These are phyloP conservation scores for Russula foetens DNA, from an alignment of 768 basidiomycete genomes.

Conservation along the genomic window DNA sequence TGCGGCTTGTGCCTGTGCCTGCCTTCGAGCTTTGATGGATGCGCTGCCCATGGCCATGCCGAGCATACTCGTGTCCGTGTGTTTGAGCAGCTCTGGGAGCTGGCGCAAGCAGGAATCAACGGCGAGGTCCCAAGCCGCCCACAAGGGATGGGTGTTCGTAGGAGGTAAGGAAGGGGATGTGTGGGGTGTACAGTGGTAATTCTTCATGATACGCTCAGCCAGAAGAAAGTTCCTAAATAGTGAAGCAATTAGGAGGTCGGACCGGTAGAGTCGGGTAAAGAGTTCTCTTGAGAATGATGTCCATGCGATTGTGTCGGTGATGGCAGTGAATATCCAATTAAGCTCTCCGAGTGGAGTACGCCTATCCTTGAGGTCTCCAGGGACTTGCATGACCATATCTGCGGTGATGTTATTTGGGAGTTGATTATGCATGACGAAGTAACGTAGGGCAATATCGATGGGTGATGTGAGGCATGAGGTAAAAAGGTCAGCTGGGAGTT, in stretches of 20 bases:
- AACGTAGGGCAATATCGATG: conserved; percentile 94
- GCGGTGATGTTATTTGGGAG: conserved; percentile 72
- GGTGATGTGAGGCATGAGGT: conserved; percentile 97
- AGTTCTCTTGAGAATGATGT: conserved; percentile 90
- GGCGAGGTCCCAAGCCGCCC: conserved; percentile 97
- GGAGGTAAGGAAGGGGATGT: conserved; percentile 86
- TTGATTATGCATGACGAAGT: conserved; percentile 85
- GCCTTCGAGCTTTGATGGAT: conserved; percentile 23
- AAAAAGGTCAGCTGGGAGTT: conserved; percentile 95
- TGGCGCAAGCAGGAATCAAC: conserved; percentile 92
- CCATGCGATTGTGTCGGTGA: conserved; percentile 99
- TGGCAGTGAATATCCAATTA: conserved; percentile 99
- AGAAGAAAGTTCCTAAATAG: conserved; percentile 96
- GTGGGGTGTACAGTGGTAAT: conserved; percentile 94
- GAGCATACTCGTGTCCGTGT: conserved; percentile 22
- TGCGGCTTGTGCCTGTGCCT: conserved; percentile 18
- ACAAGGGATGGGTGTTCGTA: conserved; percentile 94
- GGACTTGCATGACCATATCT: conserved; percentile 91
- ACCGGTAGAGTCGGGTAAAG: conserved; percentile 90
- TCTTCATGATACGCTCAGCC: conserved; percentile 96
- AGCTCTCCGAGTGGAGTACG: conserved; percentile 94
- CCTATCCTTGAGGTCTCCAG: conserved; percentile 94
- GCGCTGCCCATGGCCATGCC: conserved; percentile 21
- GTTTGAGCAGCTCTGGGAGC: conserved; percentile 69
- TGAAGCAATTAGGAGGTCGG: conserved; percentile 92